Percentiles rank a stretch among this genome's conserved stretches.
phyloP scores from a whole-genome alignment of 805 yeast species.

The Lachancea thermotolerans region DNA sequence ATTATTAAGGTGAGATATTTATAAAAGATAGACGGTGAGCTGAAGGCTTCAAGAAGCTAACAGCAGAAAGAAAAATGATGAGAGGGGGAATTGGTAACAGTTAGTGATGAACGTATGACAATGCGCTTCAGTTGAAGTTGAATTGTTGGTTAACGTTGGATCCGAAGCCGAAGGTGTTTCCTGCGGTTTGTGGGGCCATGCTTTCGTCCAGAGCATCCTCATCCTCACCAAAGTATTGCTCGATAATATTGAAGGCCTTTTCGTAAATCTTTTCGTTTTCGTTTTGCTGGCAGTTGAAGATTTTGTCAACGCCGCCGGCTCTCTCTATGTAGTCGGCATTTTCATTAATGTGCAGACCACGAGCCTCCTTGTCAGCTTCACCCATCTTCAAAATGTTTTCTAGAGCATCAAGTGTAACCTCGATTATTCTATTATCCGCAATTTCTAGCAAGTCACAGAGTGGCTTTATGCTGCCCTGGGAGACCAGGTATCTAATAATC shows the following conservation, averaged over 20 bases:
- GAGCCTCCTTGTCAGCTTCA: slow-evolving; percentile 79
- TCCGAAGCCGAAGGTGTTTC: slow-evolving; percentile 86
- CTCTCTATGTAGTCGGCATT: slow-evolving; percentile 91
- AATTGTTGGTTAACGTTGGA: slow-evolving; percentile 50
- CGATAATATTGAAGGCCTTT: slow-evolving; percentile 85
- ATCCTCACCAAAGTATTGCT: slow-evolving; percentile 82
- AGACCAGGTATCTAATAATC: slow-evolving; percentile 85
- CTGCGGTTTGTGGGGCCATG: slow-evolving; percentile 68
- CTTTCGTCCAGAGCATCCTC: slow-evolving; percentile 69
- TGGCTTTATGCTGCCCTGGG: slow-evolving; percentile 96
- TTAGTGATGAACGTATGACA: neutral
- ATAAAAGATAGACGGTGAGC: too few relatives aligned
- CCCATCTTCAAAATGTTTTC: slow-evolving; percentile 93
- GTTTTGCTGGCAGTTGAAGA: slow-evolving; percentile 85
- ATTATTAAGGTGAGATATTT: too few relatives aligned
- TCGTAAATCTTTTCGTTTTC: slow-evolving; percentile 88
- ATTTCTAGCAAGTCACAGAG: slow-evolving; percentile 84
- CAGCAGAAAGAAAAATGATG: neutral
- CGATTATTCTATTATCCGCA: slow-evolving; percentile 87
- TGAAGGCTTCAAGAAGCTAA: too few relatives aligned
- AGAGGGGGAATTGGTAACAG: neutral
- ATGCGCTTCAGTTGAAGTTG: slow-evolving; percentile 22
- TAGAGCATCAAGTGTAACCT: slow-evolving; percentile 90
- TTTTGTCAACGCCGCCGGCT: slow-evolving; percentile 97
- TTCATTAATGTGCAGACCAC: slow-evolving; percentile 64